Base-by-base conservation (phyloP, 768 basidiomycete genomes). In the Gymnopilus dilepis region DNA sequence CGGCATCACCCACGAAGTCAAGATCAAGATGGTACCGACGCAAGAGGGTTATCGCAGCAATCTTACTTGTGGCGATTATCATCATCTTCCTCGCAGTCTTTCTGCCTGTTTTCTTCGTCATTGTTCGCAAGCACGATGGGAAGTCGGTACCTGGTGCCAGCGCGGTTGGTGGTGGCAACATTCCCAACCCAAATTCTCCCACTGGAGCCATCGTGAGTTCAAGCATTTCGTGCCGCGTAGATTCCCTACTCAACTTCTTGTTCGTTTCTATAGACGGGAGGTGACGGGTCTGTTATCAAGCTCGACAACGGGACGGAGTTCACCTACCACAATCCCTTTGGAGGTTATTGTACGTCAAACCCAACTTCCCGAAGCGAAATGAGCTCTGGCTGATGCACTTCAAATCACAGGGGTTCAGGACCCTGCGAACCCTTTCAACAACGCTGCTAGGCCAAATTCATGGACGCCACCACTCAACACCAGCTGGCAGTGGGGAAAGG, bases 381-480 rank as follows among this genome's bases (percentile, higher is more conserved):
- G 2, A 37, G 38, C 48, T 40, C 50, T 47, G 31, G 45, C 53
- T 53, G 19, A 55, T 15, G 56, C 51, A 26, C 13, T 47, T 41
- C 43, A 37, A 1, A n/a, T 50, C 47, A 50, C 56, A 87, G 86
- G 84, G 86, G 80, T 84, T 0, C 72, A 77, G 70, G 84, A 91
- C 70, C 84, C 86, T 4, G 76, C 79, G 7, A 75, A 89, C 70
- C 89, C 91, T 5, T 91, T 85, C 79, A 87, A 85, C 74, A 82
- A 88, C 69, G 74, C 81, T 37, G 92, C 92, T 5, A 78, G 77
- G 58, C 80, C 87, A 2, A 90, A 93, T 68, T 84, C 81, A 2
- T 94, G 88, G 85, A 87, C 88, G 4, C 91, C 91, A 2, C 80
- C 88, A 0, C 72, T 95, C 21, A 89, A 88, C 71, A 78, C 85